Base-by-base conservation (phyloP, 768 basidiomycete species). In the Brasilioporus rufonigricans region DNA sequence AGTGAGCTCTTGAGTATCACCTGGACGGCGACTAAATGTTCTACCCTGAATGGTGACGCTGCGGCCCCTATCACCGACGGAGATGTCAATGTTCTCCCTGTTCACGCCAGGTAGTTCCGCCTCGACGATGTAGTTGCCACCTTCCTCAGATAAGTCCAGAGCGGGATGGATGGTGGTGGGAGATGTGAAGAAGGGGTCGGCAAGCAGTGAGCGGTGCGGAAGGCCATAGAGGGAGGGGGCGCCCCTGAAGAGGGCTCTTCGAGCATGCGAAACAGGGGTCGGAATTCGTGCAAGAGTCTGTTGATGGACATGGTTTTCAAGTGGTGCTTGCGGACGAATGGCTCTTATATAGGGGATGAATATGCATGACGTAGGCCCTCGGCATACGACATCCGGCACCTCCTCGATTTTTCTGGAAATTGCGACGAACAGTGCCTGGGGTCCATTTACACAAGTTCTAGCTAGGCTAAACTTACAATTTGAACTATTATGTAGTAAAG, bases 71-170 rank as follows among this genome's bases (percentile, higher is more conserved):
- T 89, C 85, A 10, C 87, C 86, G 54, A 91, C 75, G 9, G 82
- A 78, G 48, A 91, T 78, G 52, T 88, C 80, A 10, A 91, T 65
- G 62, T 90, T 83, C 61, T 91, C 88, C 74, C 85, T 89, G 67
- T 82, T 84, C 26, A 91, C 82, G 1, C 89, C 89, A 21, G 89
- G 90, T 26, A 92, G 63, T 63, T 92, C 90, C 2, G 88, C 87
- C 62, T 91, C 86, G 39, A 92, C 73, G 48, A 89, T 57, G 60
- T 87, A 91, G 38, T 77, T 74, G 66, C 83, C 76, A 1, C 78
- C 82, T 54, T 84, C 79, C 59, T 92, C 89, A 4, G 77, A 75
- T 9, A 91, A 68, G 58, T 92, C 89, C 7, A 91, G 75, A 0
- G 84, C 80, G 16, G 88, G 87, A 27, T 79, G 74, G 39, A 75